Conservation (phyloP, 192 early-diverging fungal genomes). For the Coemansia furcata region DNA sequence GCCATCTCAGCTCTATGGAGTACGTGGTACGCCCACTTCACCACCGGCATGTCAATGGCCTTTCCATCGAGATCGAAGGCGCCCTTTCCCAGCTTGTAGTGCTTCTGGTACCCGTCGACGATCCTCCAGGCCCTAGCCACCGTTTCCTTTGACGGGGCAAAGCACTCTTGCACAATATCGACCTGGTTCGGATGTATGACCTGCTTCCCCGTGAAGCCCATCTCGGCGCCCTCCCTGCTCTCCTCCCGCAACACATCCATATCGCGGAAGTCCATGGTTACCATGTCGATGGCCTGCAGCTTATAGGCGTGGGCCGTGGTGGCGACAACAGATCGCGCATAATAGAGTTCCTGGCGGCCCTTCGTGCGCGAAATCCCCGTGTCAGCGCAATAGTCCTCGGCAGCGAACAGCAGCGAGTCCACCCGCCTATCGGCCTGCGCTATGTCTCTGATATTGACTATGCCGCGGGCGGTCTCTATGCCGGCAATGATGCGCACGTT, state of each 20-base stretch:
- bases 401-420: constrained; percentile 84
- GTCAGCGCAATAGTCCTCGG: constrained; percentile 96
- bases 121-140: constrained; percentile 69
- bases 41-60: constrained; percentile 87
- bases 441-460: constrained; percentile 87
- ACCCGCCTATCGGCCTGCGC: constrained; percentile 69
- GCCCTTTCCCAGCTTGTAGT: constrained; percentile 72
- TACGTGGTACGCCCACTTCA: constrained; percentile 85
- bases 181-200: constrained; percentile 91
- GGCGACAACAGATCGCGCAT: constrained; percentile 74
- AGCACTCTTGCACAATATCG: constrained; percentile 74
- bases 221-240: constrained; percentile 77
- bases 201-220: constrained; percentile 97
- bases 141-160: constrained; percentile 68
- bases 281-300: constrained; percentile 91
- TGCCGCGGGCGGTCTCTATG: constrained; percentile 83
- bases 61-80: constrained; percentile 92
- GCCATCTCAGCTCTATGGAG: constrained; percentile 64
- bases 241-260: constrained; percentile 70
- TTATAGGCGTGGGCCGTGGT: constrained; percentile 80
- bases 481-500: constrained; percentile 81
- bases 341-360: constrained; percentile 71
- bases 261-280: constrained; percentile 87
- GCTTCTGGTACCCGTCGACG: constrained; percentile 64
- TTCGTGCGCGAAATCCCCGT: constrained; percentile 75